A percentile compares a stretch with the other conserved stretches of the same genome.
phyloP scores from a whole-genome alignment of 2,329 filamentous ascomycete species.

The Mollisiaceae sp. region DNA sequence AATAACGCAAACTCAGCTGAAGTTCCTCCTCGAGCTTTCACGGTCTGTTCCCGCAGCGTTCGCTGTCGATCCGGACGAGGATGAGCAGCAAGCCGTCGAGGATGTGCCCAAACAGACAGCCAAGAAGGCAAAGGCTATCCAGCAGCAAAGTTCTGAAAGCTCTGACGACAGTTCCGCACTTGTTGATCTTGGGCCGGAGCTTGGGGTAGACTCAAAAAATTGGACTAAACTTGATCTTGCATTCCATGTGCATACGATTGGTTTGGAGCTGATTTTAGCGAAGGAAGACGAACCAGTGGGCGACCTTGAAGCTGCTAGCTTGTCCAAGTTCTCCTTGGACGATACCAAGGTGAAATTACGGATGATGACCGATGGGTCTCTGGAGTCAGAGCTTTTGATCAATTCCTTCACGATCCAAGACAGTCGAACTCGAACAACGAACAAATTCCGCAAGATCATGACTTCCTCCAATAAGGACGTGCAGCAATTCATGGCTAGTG shows the following conservation, averaged over 20 bases:
- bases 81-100: constrained; percentile 74
- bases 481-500: constrained; percentile 97
- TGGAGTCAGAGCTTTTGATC: constrained; percentile 92
- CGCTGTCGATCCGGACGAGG: constrained; percentile 71
- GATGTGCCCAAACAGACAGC: constrained; percentile 65
- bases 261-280: constrained; percentile 83
- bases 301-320: constrained; percentile 75
- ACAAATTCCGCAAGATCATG: constrained; percentile 99
- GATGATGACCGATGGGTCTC: constrained; percentile 87
- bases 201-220: constrained; percentile 68
- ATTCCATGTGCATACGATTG: constrained; percentile 87
- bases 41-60: constrained; percentile 89
- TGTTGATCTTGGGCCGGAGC: constrained; percentile 70
- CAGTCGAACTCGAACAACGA: constrained; percentile 84
- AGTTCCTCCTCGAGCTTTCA: constrained; percentile 85
- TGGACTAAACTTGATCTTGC: constrained; percentile 95
- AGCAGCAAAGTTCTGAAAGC: constrained; percentile 10
- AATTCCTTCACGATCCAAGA: constrained; percentile 95
- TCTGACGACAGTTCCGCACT: constrained; percentile 45
- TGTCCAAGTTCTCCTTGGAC: constrained; percentile 94
- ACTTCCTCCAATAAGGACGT: constrained; percentile 92
- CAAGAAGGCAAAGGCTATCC: constrained; percentile 35
- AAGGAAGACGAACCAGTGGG: constrained; percentile 78
- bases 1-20: constrained; percentile 89
- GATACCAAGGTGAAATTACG: constrained; percentile 89